A percentile compares a stretch with the other conserved stretches of the same genome.
These are phyloP conservation scores for Millerozyma acaciae DNA, from an alignment of 805 yeast species.

Conservation along the genomic window DNA sequence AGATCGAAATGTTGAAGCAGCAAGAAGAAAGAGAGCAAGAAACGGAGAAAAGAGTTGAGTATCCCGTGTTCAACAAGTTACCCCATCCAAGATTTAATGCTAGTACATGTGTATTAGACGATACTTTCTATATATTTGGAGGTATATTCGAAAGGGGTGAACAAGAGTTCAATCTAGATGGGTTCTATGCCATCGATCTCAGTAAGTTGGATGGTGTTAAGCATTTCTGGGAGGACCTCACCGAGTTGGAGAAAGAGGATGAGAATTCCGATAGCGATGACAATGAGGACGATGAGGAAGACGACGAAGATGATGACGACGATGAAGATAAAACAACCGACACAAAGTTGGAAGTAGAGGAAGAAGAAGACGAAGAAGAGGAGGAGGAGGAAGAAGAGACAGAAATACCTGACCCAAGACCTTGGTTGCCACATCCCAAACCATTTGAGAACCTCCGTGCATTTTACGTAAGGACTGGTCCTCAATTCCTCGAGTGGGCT, in stretches of 20 bases:
- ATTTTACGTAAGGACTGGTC: slow-evolving; percentile 83
- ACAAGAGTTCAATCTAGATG: slow-evolving; percentile 76
- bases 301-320: slow-evolving; percentile 67
- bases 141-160: slow-evolving; percentile 91
- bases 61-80: slow-evolving; percentile 54
- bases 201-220: slow-evolving; percentile 84
- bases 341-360: slow-evolving; percentile 41
- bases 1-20: slow-evolving; percentile 32
- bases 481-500: slow-evolving; percentile 88
- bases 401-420: slow-evolving; percentile 84
- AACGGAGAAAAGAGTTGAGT: slow-evolving; percentile 39
- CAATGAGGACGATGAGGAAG: slow-evolving; percentile 44
- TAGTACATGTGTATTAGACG: slow-evolving; percentile 79
- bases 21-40: slow-evolving; percentile 41
- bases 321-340: slow-evolving; percentile 52
- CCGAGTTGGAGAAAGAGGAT: slow-evolving; percentile 49
- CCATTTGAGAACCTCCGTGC: slow-evolving; percentile 82
- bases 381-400: slow-evolving; percentile 58
- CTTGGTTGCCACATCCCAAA: slow-evolving; percentile 97
- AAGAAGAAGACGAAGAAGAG: slow-evolving; percentile 67
- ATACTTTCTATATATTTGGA: slow-evolving; percentile 77
- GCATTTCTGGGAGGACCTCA: slow-evolving; percentile 84
- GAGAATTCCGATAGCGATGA: slow-evolving; percentile 64
- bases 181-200: slow-evolving; percentile 81
- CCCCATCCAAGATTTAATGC: slow-evolving; percentile 93